Evolutionary conservation across 2,329 filamentous ascomycete species (phyloP).

Genomic region (Xylaria hypoxylon): DNA sequence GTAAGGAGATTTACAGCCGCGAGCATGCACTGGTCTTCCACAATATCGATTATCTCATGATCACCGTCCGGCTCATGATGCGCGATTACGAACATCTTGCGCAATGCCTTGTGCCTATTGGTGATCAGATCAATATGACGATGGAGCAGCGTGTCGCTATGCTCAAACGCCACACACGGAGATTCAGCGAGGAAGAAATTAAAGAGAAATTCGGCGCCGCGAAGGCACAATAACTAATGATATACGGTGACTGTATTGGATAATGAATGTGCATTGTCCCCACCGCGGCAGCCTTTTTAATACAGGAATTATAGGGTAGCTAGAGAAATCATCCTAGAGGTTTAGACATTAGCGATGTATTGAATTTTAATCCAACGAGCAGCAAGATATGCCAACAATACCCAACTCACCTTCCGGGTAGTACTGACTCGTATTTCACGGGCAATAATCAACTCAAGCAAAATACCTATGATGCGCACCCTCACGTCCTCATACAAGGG

Average conservation of each 20-base stretch:
- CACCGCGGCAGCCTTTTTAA: not conserved
- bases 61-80: conserved; percentile 74
- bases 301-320: not conserved
- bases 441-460: no score
- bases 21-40: conserved; percentile 81
- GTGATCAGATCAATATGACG: conserved; percentile 74
- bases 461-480: no score
- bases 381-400: no score
- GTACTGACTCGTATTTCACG: no score
- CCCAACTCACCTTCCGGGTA: no score
- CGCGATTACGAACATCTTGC: conserved; percentile 80
- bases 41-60: conserved; percentile 84
- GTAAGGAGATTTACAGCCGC: conserved; percentile 73
- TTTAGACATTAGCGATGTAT: not conserved
- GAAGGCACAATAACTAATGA: conserved; percentile 19
- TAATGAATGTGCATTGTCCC: not conserved
- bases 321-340: not conserved
- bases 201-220: conserved; percentile 61
- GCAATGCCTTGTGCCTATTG: conserved; percentile 78
- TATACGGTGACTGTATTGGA: not conserved
- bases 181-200: conserved; percentile 75
- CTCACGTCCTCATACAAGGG: no score
- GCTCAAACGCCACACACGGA: conserved; percentile 72
- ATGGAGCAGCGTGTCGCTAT: conserved; percentile 72
- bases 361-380: not conserved